phyloP scores from a whole-genome alignment of 2,329 filamentous ascomycete species.

The Eutypa lata region DNA sequence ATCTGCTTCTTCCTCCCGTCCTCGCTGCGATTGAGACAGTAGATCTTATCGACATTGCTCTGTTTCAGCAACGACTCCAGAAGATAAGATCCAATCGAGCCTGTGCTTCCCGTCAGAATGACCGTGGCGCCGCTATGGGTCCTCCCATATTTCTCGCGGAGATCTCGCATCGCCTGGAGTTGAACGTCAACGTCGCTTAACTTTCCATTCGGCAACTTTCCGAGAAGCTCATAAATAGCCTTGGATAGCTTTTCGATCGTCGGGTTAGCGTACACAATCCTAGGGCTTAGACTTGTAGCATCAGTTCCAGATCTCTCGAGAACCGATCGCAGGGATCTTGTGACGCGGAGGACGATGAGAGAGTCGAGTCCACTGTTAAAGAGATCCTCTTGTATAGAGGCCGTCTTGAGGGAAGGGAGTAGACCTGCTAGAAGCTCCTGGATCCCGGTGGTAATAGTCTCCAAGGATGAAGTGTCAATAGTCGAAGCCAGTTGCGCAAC shows the following conservation, averaged over 20 bases:
- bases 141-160: slow-evolving; percentile 14
- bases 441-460: slow-evolving; percentile 16
- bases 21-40: slow-evolving; percentile 15
- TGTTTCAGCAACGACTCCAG: slow-evolving; percentile 33
- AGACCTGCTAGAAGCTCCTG: slow-evolving; percentile 16
- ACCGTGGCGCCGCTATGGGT: slow-evolving; percentile 21
- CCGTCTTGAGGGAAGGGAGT: slow-evolving; percentile 13
- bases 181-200: not conserved
- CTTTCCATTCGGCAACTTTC: not conserved
- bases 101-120: slow-evolving; percentile 38
- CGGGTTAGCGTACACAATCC: slow-evolving; percentile 27
- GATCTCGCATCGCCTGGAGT: slow-evolving; percentile 3
- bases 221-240: not conserved
- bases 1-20: slow-evolving; percentile 11
- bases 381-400: slow-evolving; percentile 20
- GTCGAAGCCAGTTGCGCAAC: slow-evolving; percentile 6
- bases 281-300: slow-evolving; percentile 5
- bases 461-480: slow-evolving; percentile 18
- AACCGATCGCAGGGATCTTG: not conserved
- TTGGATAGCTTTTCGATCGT: slow-evolving; percentile 1
- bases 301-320: not conserved
- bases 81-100: slow-evolving; percentile 37
- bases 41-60: slow-evolving; percentile 9
- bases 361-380: slow-evolving; percentile 29
- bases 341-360: slow-evolving; percentile 8